Evolutionary conservation across 2,329 filamentous ascomycete genomes (phyloP), one percentile per base, ranked within the genome.

Genomic region (Microcyclosporella mali): DNA sequence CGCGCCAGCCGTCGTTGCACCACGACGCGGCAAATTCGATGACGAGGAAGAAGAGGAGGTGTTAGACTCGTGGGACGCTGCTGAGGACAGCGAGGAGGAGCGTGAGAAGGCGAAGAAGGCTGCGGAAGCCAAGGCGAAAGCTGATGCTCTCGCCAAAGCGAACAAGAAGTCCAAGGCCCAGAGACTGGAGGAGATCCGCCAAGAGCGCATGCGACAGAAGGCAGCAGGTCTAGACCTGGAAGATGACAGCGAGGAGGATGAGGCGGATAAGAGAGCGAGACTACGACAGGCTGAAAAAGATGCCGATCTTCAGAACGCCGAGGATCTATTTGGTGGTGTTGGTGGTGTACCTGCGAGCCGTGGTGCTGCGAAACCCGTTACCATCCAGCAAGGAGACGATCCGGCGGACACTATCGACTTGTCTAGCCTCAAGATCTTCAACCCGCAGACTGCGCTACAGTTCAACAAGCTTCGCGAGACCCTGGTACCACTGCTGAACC

Each of bases 21-120:
- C 49, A 18, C 66, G 70, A 42, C 72, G 78, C 52, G 69, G 77
- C 65, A 88, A 92, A 71, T 95, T 95, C 62, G 88, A 92, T 57
- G 90, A 97, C 57, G 90, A 97, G 65, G 89, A 95, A 42, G 82
- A 89, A 27, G 82, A 85, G 54, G 54, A 95, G 84, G 87, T 97
- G 44, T 79, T 95, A 61, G 92, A 98, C 47, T 90, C 87, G 27
- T 98, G 92, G 92, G 89, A 97, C 61, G 90, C 87, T 45, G 89
- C 86, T 56, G 92, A 97, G 62, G 92, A 98, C 71, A 95, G 88
- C 49, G 92, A 98, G 60, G 90, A 82, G 58, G 92, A 98, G 73
- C 85, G 88, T 59, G 89, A 95, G 69, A 98, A 97, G 75, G 86
- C 79, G 19, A 85, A 85, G 69, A 92, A 90, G 71, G 88, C 82